phyloP scores from a whole-genome alignment of 495 filamentous ascomycete species.

The Staphylotrichum longicolle region DNA sequence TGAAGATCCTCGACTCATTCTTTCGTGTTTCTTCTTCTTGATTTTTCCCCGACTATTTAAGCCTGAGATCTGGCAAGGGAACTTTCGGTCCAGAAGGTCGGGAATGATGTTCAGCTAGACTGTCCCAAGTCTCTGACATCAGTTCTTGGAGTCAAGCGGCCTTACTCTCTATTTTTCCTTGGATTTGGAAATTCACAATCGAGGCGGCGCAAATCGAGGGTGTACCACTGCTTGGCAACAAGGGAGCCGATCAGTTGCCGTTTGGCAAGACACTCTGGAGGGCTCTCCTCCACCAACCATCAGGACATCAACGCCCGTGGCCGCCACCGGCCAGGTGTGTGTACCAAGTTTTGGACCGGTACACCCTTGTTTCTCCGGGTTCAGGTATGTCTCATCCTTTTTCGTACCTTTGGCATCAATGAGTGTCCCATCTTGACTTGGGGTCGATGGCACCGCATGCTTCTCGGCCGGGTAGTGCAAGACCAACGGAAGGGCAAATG shows the following conservation, averaged over 20 bases:
- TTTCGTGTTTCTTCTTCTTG: too few relatives aligned
- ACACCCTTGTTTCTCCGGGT: not conserved
- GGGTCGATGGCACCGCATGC: not conserved
- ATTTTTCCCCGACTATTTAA: too few relatives aligned
- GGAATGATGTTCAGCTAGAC: too few relatives aligned
- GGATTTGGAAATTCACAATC: too few relatives aligned
- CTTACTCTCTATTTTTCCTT: too few relatives aligned
- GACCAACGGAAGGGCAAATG: not conserved
- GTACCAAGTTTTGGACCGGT: too few relatives aligned
- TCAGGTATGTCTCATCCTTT: slow-evolving; percentile 18
- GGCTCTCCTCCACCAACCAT: not conserved
- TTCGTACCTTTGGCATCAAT: not conserved
- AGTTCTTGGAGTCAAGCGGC: too few relatives aligned
- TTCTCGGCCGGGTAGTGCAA: slow-evolving; percentile 18
- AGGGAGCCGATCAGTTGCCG: not conserved
- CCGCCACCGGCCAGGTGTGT: not conserved
- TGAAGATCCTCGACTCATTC: too few relatives aligned
- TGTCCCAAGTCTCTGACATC: too few relatives aligned
- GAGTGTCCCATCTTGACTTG: slow-evolving; percentile 12
- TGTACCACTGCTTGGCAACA: not conserved
- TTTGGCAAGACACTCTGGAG: not conserved
- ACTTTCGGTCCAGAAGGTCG: too few relatives aligned
- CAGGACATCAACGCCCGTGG: not conserved
- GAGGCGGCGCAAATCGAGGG: not conserved
- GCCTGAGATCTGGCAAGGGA: too few relatives aligned